Evolutionary conservation across 495 filamentous ascomycete species (phyloP).

Genomic region (Trichoderma reesei): DNA sequence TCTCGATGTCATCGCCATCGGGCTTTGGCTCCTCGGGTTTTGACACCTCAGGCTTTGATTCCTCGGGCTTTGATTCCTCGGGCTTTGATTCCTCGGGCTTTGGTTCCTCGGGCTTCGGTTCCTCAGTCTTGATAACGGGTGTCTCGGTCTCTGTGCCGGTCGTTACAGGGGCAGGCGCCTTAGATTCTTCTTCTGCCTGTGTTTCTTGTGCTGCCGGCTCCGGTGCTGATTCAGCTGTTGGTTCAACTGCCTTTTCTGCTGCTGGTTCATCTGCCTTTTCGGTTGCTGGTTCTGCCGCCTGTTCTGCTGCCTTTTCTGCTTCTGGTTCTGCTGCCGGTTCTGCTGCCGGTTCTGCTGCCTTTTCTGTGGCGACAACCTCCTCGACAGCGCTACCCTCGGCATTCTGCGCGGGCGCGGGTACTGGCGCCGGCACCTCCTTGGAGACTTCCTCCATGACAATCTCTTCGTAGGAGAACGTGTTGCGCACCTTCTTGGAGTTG

Average conservation of each 20-base stretch:
- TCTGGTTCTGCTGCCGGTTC: too few species aligned
- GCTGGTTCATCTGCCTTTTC: too few species aligned
- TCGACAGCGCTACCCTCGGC: constrained; percentile 9
- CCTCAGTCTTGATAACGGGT: not conserved
- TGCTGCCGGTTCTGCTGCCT: not conserved
- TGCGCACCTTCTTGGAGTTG: constrained; percentile 69
- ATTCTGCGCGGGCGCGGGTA: constrained; percentile 17
- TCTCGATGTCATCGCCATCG: not conserved
- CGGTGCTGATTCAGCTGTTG: not conserved
- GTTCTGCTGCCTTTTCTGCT: too few species aligned
- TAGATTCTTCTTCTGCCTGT: not conserved
- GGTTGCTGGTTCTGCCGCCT: too few species aligned
- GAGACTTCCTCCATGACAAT: constrained; percentile 50
- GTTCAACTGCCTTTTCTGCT: too few species aligned
- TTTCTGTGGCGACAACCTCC: not conserved
- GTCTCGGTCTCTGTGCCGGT: not conserved
- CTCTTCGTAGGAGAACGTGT: constrained; percentile 77
- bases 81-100: too few species aligned
- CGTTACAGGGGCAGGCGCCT: not conserved
- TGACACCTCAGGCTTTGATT: too few species aligned
- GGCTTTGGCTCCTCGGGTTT: not conserved
- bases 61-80: not conserved
- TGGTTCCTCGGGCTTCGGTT: too few species aligned
- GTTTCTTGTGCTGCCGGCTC: constrained; percentile 17
- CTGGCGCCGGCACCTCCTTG: constrained; percentile 17